Evolutionary conservation across 306 rosid genomes (phyloP), one percentile per base, ranked within the genome.

Genomic region (Gillenia trifoliata): DNA sequence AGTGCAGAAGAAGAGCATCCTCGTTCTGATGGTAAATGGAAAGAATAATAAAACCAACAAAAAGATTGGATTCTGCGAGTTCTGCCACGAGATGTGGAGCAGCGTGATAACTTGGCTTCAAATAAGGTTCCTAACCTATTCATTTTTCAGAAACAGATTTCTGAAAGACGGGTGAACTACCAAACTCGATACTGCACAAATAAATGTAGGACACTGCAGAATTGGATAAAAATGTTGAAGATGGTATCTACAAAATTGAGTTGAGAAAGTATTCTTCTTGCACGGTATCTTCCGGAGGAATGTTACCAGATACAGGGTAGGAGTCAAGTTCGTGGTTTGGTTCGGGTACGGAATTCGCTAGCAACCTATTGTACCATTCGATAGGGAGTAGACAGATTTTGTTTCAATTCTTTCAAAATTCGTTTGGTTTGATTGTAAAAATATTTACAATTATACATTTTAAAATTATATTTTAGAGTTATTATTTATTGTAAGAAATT

Each of bases 1-100:
- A 82, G 78, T 54, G 70, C 68, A 38, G 41, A 38, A 72, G 83
- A 85, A 74, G 52, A 80, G 52, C 70, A 60, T 8, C 80, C 64
- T 22, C 59, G 43, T 73, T 82, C 87, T 72, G 86, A 80, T 71
- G 71, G 71, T 45, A 70, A 84, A 63, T 70, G 79, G 78, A 77
- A 72, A 64, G 71, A 56, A 36, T 64, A 72, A 79, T 11, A 17
- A 28, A 6, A 30, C 73, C 64, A 31, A 31, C 29, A 34, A 13
- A 54, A 33, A 11, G 11, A 11, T 7, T 15, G 50, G n/a, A 25
- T 50, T 29, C 28, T 55, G 25, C 20, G 4, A 25, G 41, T 9
- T 5, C 29, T 20, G 12, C 59, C 49, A n/a, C 26, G 30, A 30
- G 47, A 70, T 70, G 47, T 40, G 23, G 59, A 45, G 64, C 13